phyloP scores from a whole-genome alignment of 768 basidiomycete genomes.

The Vararia minispora region DNA sequence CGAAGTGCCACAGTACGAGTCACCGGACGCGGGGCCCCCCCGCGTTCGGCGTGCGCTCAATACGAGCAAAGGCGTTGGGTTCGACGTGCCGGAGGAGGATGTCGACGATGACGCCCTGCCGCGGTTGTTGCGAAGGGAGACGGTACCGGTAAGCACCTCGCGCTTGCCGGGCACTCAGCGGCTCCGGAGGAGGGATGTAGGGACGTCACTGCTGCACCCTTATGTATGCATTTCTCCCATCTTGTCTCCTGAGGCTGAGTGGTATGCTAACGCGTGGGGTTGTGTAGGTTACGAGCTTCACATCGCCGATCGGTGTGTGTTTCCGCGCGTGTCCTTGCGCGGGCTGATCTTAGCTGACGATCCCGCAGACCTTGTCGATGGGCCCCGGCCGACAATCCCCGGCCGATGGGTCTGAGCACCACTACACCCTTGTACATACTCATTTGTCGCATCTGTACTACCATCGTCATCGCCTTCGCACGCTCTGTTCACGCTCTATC shows the following conservation, averaged over 20 bases:
- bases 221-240: slow-evolving; percentile 17
- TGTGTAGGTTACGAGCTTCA: slow-evolving; percentile 25
- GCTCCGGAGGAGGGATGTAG: slow-evolving; percentile 4
- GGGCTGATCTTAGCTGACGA: too few relatives aligned
- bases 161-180: background rate
- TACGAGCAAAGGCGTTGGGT: slow-evolving; percentile 2
- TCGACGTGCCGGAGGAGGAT: background rate
- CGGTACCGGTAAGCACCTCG: background rate
- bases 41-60: background rate
- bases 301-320: slow-evolving; percentile 27
- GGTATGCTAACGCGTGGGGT: too few relatives aligned
- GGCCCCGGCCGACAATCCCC: too few relatives aligned
- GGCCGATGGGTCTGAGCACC: too few relatives aligned
- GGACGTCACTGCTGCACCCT: slow-evolving; percentile 17
- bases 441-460: too few relatives aligned
- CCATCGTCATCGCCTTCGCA: too few relatives aligned
- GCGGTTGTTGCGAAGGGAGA: background rate
- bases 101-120: slow-evolving; percentile 1
- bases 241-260: background rate
- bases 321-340: too few relatives aligned
- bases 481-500: too few relatives aligned
- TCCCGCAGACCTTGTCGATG: too few relatives aligned
- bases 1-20: background rate
- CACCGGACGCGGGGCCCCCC: background rate
- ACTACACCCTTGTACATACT: too few relatives aligned